Conservation (phyloP, 345 rosid genomes). For the Streptanthus diversifolius region DNA sequence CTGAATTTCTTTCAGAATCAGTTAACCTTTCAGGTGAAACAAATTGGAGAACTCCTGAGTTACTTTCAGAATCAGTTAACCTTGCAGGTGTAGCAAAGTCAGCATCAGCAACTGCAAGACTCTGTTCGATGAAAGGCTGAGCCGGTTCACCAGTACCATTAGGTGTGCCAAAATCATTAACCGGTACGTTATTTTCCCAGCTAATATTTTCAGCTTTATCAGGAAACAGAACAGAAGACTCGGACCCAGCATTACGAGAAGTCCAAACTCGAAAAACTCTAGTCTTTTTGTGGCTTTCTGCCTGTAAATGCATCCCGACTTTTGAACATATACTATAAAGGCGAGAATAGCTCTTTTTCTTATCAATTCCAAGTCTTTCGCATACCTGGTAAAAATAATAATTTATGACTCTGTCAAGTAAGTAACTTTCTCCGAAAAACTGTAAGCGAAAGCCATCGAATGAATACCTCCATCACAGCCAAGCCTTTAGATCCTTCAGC, state of each 20-base stretch:
- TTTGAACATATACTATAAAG: constrained; percentile 55
- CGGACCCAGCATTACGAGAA: constrained; percentile 44
- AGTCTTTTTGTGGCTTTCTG: constrained; percentile 66
- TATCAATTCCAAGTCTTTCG: constrained; percentile 77
- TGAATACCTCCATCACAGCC: constrained; percentile 62
- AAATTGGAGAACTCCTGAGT: constrained; percentile 35
- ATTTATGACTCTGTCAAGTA: not conserved
- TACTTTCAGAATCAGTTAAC: constrained; percentile 34
- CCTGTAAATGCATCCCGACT: constrained; percentile 72
- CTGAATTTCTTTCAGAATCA: constrained; percentile 39
- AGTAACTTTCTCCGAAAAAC: not conserved
- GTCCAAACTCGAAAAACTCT: constrained; percentile 74
- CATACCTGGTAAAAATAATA: constrained; percentile 53
- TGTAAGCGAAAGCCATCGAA: constrained; percentile 9
- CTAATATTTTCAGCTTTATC: constrained; percentile 33
- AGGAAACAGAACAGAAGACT: constrained; percentile 44
- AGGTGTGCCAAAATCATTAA: constrained; percentile 30
- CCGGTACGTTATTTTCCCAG: constrained; percentile 30
- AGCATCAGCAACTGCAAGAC: constrained; percentile 39
- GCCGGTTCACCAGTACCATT: constrained; percentile 35
- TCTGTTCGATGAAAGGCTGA: constrained; percentile 36
- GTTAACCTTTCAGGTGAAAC: constrained; percentile 36
- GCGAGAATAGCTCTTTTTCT: constrained; percentile 72
- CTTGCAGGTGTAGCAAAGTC: constrained; percentile 40
- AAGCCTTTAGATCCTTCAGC: constrained; percentile 71